phyloP scores from a whole-genome alignment of 1,284 basidiomycete species.

The Tetrapyrgos nigripes region DNA sequence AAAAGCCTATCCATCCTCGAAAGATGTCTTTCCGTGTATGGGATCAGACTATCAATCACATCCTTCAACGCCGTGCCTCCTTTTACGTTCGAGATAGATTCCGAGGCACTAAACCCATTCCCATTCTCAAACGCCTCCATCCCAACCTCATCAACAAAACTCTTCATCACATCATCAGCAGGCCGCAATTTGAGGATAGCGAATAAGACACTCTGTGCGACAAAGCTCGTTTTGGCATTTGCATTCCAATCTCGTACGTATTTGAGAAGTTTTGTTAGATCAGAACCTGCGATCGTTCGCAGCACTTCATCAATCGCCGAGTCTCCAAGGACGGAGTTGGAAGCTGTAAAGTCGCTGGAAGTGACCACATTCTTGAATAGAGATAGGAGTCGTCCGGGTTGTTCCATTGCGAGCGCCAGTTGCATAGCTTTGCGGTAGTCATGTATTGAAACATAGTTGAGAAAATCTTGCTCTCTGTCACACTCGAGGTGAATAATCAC shows the following conservation, averaged over 20 bases:
- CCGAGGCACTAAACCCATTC: constrained; percentile 21
- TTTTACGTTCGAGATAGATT: neutral
- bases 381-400: constrained; percentile 86
- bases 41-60: constrained; percentile 84
- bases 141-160: constrained; percentile 59
- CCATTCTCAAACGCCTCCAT: constrained; percentile 38
- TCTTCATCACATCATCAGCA: constrained; percentile 76
- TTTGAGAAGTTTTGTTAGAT: constrained; percentile 83
- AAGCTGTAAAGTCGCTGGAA: constrained; percentile 28
- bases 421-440: constrained; percentile 94
- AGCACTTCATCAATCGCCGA: constrained; percentile 84
- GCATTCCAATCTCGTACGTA: constrained; percentile 96
- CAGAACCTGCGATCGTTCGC: constrained; percentile 69
- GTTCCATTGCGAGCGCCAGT: constrained; percentile 90
- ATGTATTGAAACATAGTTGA: constrained; percentile 86
- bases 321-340: constrained; percentile 65
- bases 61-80: constrained; percentile 67
- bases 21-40: constrained; percentile 95
- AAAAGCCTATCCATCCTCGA: constrained; percentile 85
- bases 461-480: constrained; percentile 91
- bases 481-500: constrained; percentile 1
- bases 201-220: constrained; percentile 89
- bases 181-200: constrained; percentile 81
- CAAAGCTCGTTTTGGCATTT: constrained; percentile 81
- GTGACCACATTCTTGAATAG: constrained; percentile 78